phyloP scores from a whole-genome alignment of 2,329 filamentous ascomycete genomes.

The Gaeumannomyces tritici region DNA sequence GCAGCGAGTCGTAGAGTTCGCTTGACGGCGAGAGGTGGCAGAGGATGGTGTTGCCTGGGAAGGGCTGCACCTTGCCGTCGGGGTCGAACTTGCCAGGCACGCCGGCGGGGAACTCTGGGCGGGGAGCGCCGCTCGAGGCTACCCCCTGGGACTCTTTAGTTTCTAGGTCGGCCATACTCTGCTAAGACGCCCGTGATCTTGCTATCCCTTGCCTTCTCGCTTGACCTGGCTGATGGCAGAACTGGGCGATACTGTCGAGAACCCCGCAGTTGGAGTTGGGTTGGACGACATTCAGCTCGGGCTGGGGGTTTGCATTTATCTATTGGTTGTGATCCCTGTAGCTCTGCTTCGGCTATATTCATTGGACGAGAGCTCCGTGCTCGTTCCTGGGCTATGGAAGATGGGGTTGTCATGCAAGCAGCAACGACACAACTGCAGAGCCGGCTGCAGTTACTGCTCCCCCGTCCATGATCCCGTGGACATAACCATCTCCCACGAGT shows the following conservation, averaged over 20 bases:
- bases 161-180: background rate
- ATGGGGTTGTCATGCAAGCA: background rate
- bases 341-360: background rate
- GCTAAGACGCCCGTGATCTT: too few species aligned
- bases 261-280: too few species aligned
- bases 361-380: background rate
- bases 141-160: background rate
- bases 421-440: background rate
- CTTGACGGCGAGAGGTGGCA: conserved; percentile 11
- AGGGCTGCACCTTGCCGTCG: conserved; percentile 13
- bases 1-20: conserved; percentile 11
- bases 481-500: background rate
- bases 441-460: background rate
- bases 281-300: background rate
- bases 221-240: too few species aligned
- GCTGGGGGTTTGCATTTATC: background rate
- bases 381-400: background rate
- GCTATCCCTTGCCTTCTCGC: too few species aligned
- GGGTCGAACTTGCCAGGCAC: conserved; percentile 13
- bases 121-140: background rate
- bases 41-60: conserved; percentile 16
- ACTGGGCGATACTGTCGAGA: too few species aligned
- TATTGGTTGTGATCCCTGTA: background rate
- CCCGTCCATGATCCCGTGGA: background rate
- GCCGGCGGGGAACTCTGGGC: conserved; percentile 1